Evolutionary conservation across 495 filamentous ascomycete species (phyloP).

Genomic region (Penicillium fimorum): DNA sequence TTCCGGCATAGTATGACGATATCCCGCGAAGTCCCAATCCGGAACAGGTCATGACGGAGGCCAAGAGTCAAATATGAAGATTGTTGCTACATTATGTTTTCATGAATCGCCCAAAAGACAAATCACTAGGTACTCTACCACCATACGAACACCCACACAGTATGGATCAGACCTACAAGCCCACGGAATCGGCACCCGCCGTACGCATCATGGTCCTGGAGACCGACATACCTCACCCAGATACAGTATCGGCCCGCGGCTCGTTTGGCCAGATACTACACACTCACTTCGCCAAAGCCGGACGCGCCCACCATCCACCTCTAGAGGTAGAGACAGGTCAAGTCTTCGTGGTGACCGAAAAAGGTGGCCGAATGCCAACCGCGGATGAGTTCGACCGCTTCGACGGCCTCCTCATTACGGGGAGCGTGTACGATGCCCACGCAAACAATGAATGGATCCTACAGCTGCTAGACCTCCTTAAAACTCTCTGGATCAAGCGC

Average conservation of each 20-base stretch:
- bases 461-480: conserved; percentile 16
- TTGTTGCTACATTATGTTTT: no score
- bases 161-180: conserved; percentile 23
- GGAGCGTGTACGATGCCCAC: conserved; percentile 25
- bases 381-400: conserved; percentile 18
- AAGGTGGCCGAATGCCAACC: conserved; percentile 17
- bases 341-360: conserved; percentile 22
- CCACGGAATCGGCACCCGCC: conserved; percentile 15
- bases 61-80: no score
- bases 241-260: conserved; percentile 22
- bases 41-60: no score
- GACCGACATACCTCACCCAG: conserved; percentile 26
- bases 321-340: conserved; percentile 23
- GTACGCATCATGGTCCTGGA: conserved; percentile 27
- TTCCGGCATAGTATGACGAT: no score
- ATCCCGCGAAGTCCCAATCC: no score
- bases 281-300: conserved; percentile 17
- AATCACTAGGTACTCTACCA: no score
- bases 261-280: conserved; percentile 24
- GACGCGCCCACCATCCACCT: conserved; percentile 20
- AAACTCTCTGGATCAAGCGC: conserved; percentile 18
- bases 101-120: no score
- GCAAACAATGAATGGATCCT: conserved; percentile 23
- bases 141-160: not conserved
- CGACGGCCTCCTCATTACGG: conserved; percentile 25